Conservation (phyloP, 257 asterid species). For the Solanum acaule region DNA sequence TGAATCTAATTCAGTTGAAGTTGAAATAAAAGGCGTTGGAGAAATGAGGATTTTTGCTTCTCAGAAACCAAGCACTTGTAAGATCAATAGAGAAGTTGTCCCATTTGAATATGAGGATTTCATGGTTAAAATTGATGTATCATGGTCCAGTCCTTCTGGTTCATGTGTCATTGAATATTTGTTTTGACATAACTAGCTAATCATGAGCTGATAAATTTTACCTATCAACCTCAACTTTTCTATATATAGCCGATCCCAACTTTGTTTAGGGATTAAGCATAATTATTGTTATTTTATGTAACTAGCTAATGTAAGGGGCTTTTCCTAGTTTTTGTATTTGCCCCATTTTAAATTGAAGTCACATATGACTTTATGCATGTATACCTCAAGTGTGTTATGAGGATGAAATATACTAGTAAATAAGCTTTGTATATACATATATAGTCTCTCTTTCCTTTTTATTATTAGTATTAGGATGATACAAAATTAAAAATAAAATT, state of each 20-base stretch:
- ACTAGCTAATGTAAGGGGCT: neutral
- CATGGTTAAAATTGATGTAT: slow-evolving; percentile 41
- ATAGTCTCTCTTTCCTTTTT: neutral
- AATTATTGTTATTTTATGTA: neutral
- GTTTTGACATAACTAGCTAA: slow-evolving; percentile 21
- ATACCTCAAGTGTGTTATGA: neutral
- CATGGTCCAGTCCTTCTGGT: slow-evolving; percentile 52
- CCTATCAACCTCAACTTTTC: neutral
- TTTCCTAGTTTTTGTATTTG: neutral
- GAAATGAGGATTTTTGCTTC: slow-evolving; percentile 69
- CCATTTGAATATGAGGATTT: slow-evolving; percentile 31
- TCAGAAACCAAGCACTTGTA: slow-evolving; percentile 36
- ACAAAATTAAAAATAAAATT: too few species aligned
- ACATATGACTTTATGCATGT: neutral
- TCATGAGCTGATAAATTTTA: neutral
- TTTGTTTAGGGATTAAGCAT: neutral
- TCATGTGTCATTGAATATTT: slow-evolving; percentile 39
- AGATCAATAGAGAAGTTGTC: slow-evolving; percentile 31
- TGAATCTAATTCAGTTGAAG: slow-evolving; percentile 16
- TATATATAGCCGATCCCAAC: neutral
- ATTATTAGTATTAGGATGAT: neutral
- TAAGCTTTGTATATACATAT: neutral
- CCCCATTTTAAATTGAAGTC: neutral
- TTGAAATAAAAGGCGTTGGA: slow-evolving; percentile 64
- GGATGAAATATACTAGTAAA: neutral